phyloP scores from a whole-genome alignment of 1,284 basidiomycete genomes.

The Puccinia horiana region DNA sequence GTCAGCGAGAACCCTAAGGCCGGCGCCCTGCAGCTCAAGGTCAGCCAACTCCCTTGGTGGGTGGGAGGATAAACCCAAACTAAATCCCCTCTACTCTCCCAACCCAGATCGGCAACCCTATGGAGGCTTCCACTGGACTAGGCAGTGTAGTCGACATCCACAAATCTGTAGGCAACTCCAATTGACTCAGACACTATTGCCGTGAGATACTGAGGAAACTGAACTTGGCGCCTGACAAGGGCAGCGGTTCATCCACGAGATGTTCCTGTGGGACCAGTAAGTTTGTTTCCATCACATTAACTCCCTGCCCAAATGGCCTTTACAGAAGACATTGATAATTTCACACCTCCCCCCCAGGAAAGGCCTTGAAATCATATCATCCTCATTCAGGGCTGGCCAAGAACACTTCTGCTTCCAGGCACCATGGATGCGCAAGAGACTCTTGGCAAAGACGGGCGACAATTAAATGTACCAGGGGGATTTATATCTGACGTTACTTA shows the following conservation, averaged over 20 bases:
- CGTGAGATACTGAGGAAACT: neutral
- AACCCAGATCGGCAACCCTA: too few relatives aligned
- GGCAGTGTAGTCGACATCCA: neutral
- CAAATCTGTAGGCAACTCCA: neutral
- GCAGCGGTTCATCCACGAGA: neutral
- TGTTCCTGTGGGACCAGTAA: too few relatives aligned
- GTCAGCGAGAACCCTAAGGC: neutral
- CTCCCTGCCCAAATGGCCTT: neutral
- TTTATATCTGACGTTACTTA: conserved; percentile 6
- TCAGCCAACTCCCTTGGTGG: too few relatives aligned
- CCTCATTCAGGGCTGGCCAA: neutral
- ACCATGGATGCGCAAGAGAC: neutral
- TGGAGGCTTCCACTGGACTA: neutral
- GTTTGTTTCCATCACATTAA: neutral
- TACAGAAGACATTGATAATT: neutral
- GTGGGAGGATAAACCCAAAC: neutral
- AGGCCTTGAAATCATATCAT: neutral
- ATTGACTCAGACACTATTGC: neutral
- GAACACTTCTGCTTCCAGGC: conserved; percentile 15
- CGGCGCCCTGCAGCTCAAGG: neutral
- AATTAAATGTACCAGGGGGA: neutral
- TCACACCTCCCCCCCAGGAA: neutral
- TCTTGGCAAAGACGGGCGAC: neutral
- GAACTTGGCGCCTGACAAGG: neutral
- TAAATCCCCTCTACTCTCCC: too few relatives aligned